Percentiles rank a stretch among this genome's conserved stretches.
Evolutionary conservation across 163 green algal species (phyloP).

Genomic region (Scenedesmus sp.): DNA sequence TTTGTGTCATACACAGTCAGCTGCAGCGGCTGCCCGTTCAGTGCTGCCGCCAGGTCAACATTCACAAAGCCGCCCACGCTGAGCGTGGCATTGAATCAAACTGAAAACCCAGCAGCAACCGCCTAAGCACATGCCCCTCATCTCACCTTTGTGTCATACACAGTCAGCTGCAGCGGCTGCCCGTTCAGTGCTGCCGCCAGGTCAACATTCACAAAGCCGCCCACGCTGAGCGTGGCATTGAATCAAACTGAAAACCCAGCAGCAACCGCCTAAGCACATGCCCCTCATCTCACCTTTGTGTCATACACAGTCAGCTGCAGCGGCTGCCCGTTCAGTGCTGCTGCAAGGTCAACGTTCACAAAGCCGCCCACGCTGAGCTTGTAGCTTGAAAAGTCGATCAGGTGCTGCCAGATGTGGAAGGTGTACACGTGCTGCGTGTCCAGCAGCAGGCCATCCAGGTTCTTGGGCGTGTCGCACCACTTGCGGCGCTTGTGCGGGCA

Average conservation of each 20-base stretch:
- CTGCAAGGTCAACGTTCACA: constrained; percentile 49
- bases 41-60: constrained; percentile 46
- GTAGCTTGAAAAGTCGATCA: constrained; percentile 53
- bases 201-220: background rate
- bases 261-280: background rate
- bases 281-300: background rate
- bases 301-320: constrained; percentile 54
- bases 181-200: constrained; percentile 50
- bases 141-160: constrained; percentile 40
- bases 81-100: background rate
- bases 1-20: constrained; percentile 48
- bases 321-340: constrained; percentile 49
- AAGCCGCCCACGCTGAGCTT: constrained; percentile 47
- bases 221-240: background rate
- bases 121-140: background rate
- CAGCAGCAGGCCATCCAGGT: constrained; percentile 24
- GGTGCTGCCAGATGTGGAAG: constrained; percentile 58
- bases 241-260: background rate
- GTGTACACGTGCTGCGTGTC: constrained; percentile 45
- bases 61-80: background rate
- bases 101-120: background rate
- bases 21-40: constrained; percentile 54
- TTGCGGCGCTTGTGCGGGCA: constrained; percentile 38
- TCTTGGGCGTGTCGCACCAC: constrained; percentile 50
- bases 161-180: constrained; percentile 54